A percentile compares a stretch with the other conserved stretches of the same genome.
phyloP scores from a whole-genome alignment of 2,329 filamentous ascomycete genomes.

The Sporothrix dimorphospora region DNA sequence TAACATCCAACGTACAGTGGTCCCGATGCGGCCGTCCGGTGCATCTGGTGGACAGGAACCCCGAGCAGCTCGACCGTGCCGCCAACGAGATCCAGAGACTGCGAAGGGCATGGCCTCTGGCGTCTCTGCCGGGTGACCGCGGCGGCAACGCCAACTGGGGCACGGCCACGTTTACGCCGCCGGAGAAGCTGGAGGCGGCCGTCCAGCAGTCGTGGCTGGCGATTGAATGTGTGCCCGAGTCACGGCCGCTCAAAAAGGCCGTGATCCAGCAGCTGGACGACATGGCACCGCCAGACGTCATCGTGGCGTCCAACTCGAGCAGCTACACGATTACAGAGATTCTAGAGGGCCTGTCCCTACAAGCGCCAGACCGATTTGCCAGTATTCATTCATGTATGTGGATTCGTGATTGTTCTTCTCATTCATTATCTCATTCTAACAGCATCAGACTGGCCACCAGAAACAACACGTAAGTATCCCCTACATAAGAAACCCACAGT shows the following conservation, averaged over 20 bases:
- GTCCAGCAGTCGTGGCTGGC: constrained; percentile 16
- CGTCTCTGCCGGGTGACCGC: background rate
- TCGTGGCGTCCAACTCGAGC: constrained; percentile 21
- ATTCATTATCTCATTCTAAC: background rate
- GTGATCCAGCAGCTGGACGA: constrained; percentile 9
- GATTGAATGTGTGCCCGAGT: constrained; percentile 23
- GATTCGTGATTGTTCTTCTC: too few species aligned
- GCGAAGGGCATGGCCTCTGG: background rate
- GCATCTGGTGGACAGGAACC: constrained; percentile 17
- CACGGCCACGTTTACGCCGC: background rate
- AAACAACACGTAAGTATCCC: constrained; percentile 21
- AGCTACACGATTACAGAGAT: constrained; percentile 18
- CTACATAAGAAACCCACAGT: too few species aligned
- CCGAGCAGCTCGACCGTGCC: background rate
- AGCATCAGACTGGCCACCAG: constrained; percentile 14
- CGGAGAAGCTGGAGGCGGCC: background rate
- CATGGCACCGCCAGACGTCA: background rate
- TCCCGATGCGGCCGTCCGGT: constrained; percentile 22
- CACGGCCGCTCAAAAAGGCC: background rate
- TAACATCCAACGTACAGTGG: constrained; percentile 2
- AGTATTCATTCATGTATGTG: constrained; percentile 24
- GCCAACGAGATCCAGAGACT: background rate
- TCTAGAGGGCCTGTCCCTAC: background rate
- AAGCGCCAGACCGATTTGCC: constrained; percentile 2
- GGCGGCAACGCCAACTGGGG: constrained; percentile 1